phyloP scores from a whole-genome alignment of 106 monocot species.

The Acorus calamus region DNA sequence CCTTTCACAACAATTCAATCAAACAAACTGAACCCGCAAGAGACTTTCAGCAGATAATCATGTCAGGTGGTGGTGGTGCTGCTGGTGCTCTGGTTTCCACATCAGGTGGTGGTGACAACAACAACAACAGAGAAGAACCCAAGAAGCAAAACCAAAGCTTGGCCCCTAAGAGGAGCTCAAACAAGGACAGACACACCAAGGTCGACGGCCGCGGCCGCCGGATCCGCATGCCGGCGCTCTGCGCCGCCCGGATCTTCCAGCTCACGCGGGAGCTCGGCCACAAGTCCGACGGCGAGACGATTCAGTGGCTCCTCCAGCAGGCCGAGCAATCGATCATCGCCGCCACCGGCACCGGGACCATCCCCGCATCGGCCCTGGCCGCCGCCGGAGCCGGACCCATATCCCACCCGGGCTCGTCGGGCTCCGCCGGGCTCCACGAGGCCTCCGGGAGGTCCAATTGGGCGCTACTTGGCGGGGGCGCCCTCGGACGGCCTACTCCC shows the following conservation, averaged over 20 bases:
- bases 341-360: constrained; percentile 64
- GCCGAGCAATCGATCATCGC: constrained; percentile 64
- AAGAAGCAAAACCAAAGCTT: constrained; percentile 16
- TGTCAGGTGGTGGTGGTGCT: not conserved
- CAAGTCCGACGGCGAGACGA: constrained; percentile 69
- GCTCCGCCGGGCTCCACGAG: constrained; percentile 4
- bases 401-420: not conserved
- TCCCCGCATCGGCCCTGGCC: constrained; percentile 45
- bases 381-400: constrained; percentile 11
- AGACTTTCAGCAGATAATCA: too few species aligned
- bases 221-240: constrained; percentile 68
- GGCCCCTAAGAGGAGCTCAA: constrained; percentile 49
- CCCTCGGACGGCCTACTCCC: too few species aligned
- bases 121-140: too few species aligned
- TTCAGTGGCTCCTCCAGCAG: constrained; percentile 69
- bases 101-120: constrained; percentile 5
- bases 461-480: too few species aligned
- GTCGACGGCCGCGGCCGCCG: constrained; percentile 59
- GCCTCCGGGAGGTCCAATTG: not conserved
- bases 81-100: not conserved
- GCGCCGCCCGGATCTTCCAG: constrained; percentile 69
- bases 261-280: constrained; percentile 62
- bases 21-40: not conserved
- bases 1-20: not conserved
- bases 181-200: constrained; percentile 72